Percentiles rank a stretch among this genome's conserved stretches.
These are phyloP conservation scores for Hypomyces rosellus DNA, from an alignment of 2,329 filamentous ascomycete species.

Conservation along the genomic window DNA sequence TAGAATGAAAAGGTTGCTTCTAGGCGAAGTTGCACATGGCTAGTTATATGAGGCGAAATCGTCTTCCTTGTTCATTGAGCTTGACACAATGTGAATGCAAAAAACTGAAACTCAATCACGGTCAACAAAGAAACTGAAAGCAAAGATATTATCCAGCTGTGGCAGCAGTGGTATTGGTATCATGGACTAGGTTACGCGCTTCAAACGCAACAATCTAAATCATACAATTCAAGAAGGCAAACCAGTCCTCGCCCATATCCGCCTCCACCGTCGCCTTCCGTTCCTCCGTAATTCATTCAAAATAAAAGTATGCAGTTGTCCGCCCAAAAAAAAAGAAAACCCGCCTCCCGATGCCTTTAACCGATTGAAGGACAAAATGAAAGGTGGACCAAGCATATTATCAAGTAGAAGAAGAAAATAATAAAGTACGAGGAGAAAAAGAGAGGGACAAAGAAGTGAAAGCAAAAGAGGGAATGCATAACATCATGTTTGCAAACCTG, in stretches of 20 bases:
- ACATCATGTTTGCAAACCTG: not conserved
- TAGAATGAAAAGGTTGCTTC: too few relatives aligned
- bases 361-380: not conserved
- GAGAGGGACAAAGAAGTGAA: not conserved
- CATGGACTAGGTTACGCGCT: conserved; percentile 14
- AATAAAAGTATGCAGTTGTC: not conserved
- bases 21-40: too few relatives aligned
- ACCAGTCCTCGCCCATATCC: conserved; percentile 12
- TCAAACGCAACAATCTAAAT: conserved; percentile 12
- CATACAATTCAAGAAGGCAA: conserved; percentile 13
- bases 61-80: too few relatives aligned
- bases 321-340: conserved; percentile 1
- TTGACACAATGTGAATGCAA: too few relatives aligned
- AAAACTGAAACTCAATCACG: not conserved
- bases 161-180: conserved; percentile 13
- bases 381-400: not conserved
- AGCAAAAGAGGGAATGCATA: not conserved
- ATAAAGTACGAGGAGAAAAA: not conserved
- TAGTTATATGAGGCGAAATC: too few relatives aligned
- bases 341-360: conserved; percentile 2
- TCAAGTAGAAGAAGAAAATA: not conserved
- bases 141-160: not conserved
- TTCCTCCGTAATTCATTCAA: not conserved
- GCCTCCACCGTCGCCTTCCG: conserved; percentile 6
- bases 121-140: not conserved